Conservation (phyloP, 257 asterid species). For the Nicotiana knightiana region DNA sequence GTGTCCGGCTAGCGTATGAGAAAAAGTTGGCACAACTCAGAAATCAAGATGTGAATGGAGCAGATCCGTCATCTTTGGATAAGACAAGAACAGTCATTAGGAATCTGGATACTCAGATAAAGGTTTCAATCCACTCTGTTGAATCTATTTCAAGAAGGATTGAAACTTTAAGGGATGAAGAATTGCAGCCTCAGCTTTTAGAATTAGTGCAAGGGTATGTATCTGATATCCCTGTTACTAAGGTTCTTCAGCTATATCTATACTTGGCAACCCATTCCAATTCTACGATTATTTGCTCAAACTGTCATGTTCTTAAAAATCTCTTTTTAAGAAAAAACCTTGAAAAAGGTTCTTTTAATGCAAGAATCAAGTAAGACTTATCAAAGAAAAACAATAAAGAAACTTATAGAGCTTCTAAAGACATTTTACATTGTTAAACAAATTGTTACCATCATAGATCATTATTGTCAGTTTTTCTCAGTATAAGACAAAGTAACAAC, state of each 20-base stretch:
- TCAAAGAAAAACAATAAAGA: background rate
- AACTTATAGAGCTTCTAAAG: background rate
- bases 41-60: constrained; percentile 73
- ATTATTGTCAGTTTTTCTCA: background rate
- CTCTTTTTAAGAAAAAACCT: background rate
- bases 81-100: constrained; percentile 68
- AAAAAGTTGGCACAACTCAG: constrained; percentile 73
- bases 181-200: constrained; percentile 79
- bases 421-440: background rate
- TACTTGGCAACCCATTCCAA: background rate
- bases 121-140: constrained; percentile 88
- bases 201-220: constrained; percentile 81
- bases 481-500: background rate
- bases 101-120: constrained; percentile 73
- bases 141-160: constrained; percentile 90
- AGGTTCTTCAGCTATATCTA: background rate
- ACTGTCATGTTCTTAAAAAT: background rate
- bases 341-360: background rate
- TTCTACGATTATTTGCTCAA: background rate
- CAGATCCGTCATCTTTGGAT: constrained; percentile 50
- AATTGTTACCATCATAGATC: background rate
- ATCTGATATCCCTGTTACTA: background rate
- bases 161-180: constrained; percentile 80
- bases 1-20: constrained; percentile 71
- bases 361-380: background rate